phyloP scores from a whole-genome alignment of 768 basidiomycete genomes.

The Tricholoma sp. region DNA sequence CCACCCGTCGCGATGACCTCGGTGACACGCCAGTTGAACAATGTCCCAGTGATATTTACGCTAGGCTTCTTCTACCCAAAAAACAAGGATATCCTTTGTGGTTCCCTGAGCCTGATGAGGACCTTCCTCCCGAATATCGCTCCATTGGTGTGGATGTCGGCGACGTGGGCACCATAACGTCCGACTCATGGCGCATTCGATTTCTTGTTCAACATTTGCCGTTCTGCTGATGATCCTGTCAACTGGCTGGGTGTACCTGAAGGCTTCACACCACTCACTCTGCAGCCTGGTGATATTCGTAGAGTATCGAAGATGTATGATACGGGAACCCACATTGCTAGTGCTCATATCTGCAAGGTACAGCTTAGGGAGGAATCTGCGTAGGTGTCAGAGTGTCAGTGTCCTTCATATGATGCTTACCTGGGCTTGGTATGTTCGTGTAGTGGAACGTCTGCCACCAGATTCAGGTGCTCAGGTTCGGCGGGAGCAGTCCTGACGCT shows the following conservation, averaged over 20 bases:
- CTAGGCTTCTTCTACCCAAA: conserved; percentile 10
- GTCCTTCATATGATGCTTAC: neutral
- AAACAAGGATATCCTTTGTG: conserved; percentile 27
- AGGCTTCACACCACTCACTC: conserved; percentile 7
- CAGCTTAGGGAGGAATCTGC: neutral
- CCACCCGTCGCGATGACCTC: neutral
- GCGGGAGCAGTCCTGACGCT: conserved; percentile 8
- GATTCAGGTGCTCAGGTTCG: neutral
- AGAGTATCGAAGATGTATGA: neutral
- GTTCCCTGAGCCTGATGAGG: conserved; percentile 25
- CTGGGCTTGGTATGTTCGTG: neutral
- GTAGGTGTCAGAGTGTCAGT: neutral
- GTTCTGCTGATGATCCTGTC: conserved; percentile 10
- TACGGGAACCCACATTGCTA: neutral
- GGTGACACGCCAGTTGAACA: neutral
- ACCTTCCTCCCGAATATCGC: conserved; percentile 13
- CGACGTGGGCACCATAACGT: conserved; percentile 18
- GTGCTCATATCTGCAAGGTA: neutral
- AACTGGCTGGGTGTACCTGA: conserved; percentile 13
- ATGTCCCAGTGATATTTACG: conserved; percentile 1
- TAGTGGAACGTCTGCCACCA: neutral
- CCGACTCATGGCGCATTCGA: conserved; percentile 18
- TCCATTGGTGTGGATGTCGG: conserved; percentile 18
- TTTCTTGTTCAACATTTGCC: conserved; percentile 16
- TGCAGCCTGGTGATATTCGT: neutral